These are phyloP conservation scores for Penicillium sp. DNA, from an alignment of 2,329 filamentous ascomycete species.

Conservation along the genomic window DNA sequence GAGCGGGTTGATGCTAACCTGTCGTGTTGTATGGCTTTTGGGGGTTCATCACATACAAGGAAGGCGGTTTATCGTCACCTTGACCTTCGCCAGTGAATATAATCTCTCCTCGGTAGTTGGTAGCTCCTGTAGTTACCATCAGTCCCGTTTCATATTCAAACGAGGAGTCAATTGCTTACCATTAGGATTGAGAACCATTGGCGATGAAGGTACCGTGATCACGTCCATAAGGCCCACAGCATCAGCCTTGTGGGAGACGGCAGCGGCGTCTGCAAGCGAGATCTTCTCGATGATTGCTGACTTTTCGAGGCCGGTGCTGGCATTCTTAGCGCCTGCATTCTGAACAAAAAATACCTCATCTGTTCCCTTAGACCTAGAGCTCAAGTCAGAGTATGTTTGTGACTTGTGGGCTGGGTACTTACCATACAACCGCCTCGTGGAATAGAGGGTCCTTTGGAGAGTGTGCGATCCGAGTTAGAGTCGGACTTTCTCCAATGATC, in stretches of 20 bases:
- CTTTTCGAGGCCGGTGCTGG: slow-evolving; percentile 14
- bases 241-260: slow-evolving; percentile 14
- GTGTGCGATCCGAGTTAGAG: slow-evolving; percentile 14
- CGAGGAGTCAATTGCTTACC: not conserved
- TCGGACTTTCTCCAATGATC: slow-evolving; percentile 9
- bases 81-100: slow-evolving; percentile 18
- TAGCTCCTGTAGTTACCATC: slow-evolving; percentile 1
- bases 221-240: slow-evolving; percentile 11
- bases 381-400: not conserved
- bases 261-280: slow-evolving; percentile 15
- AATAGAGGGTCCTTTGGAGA: slow-evolving; percentile 13
- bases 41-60: slow-evolving; percentile 21
- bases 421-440: slow-evolving; percentile 20
- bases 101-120: slow-evolving; percentile 15
- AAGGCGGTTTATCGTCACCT: slow-evolving; percentile 15
- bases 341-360: slow-evolving; percentile 23
- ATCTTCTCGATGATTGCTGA: slow-evolving; percentile 18
- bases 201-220: slow-evolving; percentile 7
- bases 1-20: not conserved
- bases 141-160: not conserved
- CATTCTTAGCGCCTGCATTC: slow-evolving; percentile 18
- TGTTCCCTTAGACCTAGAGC: slow-evolving; percentile 11
- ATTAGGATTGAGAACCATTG: slow-evolving; percentile 15
- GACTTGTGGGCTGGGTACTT: not conserved
- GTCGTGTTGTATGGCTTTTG: slow-evolving; percentile 20